A percentile compares a stretch with the other conserved stretches of the same genome.
phyloP scores from a whole-genome alignment of 2,329 filamentous ascomycete species.

The Amesomyces nigricolor region DNA sequence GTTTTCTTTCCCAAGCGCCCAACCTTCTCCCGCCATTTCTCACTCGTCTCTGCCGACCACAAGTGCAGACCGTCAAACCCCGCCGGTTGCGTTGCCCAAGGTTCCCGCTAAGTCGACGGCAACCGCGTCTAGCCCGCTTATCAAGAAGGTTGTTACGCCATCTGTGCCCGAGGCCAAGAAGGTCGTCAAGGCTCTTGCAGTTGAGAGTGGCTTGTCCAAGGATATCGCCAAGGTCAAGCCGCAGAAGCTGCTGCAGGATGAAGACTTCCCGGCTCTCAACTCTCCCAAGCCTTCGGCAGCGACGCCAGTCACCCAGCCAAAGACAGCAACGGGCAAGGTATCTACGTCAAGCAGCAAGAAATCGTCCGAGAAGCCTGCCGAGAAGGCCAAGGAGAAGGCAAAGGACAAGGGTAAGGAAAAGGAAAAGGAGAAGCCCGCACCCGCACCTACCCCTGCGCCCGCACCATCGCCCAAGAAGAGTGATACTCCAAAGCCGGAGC shows the following conservation, averaged over 20 bases:
- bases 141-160: slow-evolving; percentile 25
- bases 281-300: slow-evolving; percentile 36
- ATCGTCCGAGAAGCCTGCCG: slow-evolving; percentile 23
- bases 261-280: slow-evolving; percentile 58
- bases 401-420: slow-evolving; percentile 15
- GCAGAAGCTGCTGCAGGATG: slow-evolving; percentile 47
- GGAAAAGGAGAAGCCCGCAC: not conserved
- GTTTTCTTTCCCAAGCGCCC: slow-evolving; percentile 36
- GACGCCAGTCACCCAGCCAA: slow-evolving; percentile 32
- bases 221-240: slow-evolving; percentile 39
- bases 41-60: slow-evolving; percentile 21
- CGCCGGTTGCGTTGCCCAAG: slow-evolving; percentile 25
- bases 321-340: slow-evolving; percentile 33
- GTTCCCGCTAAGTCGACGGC: slow-evolving; percentile 31
- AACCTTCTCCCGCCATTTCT: slow-evolving; percentile 32
- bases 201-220: slow-evolving; percentile 43
- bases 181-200: slow-evolving; percentile 39
- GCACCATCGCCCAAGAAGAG: slow-evolving; percentile 21
- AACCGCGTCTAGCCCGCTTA: slow-evolving; percentile 21
- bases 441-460: slow-evolving; percentile 16
- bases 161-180: slow-evolving; percentile 27
- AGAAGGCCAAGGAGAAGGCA: slow-evolving; percentile 18
- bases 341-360: slow-evolving; percentile 32
- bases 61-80: slow-evolving; percentile 23
- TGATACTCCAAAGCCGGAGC: slow-evolving; percentile 22